Evolutionary conservation across 805 yeast genomes (phyloP).

Genomic region (Cyberlindnera nakhonratchasimensis): DNA sequence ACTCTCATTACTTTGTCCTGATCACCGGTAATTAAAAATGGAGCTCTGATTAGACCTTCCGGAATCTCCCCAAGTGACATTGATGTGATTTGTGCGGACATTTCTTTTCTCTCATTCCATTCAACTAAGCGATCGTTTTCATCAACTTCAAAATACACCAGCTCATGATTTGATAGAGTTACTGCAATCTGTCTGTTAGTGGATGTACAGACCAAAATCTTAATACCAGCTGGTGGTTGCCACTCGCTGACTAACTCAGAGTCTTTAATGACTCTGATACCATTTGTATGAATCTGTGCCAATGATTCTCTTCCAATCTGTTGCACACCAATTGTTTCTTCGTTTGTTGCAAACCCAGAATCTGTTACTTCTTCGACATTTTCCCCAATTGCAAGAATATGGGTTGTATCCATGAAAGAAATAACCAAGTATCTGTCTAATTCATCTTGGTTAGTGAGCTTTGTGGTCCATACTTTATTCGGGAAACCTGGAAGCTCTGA

Average conservation of each 20-base stretch:
- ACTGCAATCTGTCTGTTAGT: conserved; percentile 67
- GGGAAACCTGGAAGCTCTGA: conserved; percentile 74
- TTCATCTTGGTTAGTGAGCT: conserved; percentile 38
- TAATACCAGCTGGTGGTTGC: conserved; percentile 78
- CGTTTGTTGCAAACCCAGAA: conserved; percentile 54
- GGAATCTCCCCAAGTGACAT: conserved; percentile 47
- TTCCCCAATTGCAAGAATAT: conserved; percentile 75
- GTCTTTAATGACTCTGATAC: conserved; percentile 55
- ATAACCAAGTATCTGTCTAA: conserved; percentile 64
- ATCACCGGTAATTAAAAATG: conserved; percentile 66
- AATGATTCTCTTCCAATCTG: conserved; percentile 63
- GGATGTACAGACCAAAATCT: conserved; percentile 54
- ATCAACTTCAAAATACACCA: conserved; percentile 81
- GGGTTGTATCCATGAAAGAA: conserved; percentile 61
- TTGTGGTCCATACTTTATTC: conserved; percentile 60
- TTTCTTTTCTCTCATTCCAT: conserved; percentile 56
- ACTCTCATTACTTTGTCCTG: conserved; percentile 69
- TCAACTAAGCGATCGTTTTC: conserved; percentile 66
- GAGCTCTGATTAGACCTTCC: conserved; percentile 44
- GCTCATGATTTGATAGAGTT: conserved; percentile 66
- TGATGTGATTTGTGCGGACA: conserved; percentile 47
- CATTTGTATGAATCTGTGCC: conserved; percentile 70
- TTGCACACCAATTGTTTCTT: conserved; percentile 63
- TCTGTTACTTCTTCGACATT: conserved; percentile 71
- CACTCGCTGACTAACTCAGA: conserved; percentile 46